Conservation (phyloP, 1,284 basidiomycete species). For the Tremellales sp. region DNA sequence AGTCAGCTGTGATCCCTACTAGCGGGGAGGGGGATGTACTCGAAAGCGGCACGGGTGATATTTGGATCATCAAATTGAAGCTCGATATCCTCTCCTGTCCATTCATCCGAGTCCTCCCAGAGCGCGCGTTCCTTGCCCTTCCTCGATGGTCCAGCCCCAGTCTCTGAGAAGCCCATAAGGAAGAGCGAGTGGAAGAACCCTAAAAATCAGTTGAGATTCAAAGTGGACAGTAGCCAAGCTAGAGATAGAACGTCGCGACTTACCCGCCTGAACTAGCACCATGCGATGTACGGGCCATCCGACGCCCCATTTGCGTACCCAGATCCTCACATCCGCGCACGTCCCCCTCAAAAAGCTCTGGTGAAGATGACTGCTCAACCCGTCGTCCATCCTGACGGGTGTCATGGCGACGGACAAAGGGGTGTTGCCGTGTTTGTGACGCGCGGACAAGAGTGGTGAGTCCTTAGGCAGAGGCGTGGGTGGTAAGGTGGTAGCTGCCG, state of each 20-base stretch:
- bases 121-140: conserved; percentile 18
- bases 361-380: conserved; percentile 59
- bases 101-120: conserved; percentile 16
- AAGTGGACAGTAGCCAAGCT: neutral
- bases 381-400: conserved; percentile 15
- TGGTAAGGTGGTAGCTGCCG: neutral
- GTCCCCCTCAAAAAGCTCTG: conserved; percentile 63
- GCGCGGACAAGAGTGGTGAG: neutral
- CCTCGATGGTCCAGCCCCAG: conserved; percentile 10
- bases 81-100: conserved; percentile 54
- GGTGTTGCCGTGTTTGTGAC: neutral
- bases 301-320: conserved; percentile 68
- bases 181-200: conserved; percentile 82
- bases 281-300: conserved; percentile 74
- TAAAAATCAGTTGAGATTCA: conserved; percentile 44
- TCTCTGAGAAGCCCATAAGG: conserved; percentile 68
- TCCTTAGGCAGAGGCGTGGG: neutral
- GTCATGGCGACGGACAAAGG: conserved; percentile 2
- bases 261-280: conserved; percentile 78
- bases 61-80: conserved; percentile 77
- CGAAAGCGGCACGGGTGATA: conserved; percentile 67
- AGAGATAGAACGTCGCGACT: conserved; percentile 44
- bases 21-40: conserved; percentile 44
- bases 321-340: conserved; percentile 71
- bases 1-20: conserved; percentile 1